A percentile compares a stretch with the other conserved stretches of the same genome.
Conservation (phyloP, 2,329 filamentous ascomycete genomes). For the Pseudogymnoascus sp. region DNA sequence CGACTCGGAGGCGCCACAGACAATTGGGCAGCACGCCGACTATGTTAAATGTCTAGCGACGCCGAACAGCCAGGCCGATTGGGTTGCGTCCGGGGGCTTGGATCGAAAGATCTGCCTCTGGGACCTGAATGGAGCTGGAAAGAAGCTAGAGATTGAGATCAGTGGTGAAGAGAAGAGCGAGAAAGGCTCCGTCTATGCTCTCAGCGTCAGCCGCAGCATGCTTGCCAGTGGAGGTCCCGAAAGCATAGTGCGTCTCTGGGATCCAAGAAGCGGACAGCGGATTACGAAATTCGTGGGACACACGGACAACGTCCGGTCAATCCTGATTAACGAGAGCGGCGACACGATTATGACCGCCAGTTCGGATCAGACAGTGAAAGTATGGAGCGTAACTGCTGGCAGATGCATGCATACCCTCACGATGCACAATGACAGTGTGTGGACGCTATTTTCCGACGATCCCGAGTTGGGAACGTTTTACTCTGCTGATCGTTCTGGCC, state of each 20-base stretch:
- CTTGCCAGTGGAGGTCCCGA: conserved; percentile 91
- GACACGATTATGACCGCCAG: conserved; percentile 91
- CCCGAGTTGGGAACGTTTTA: conserved; percentile 85
- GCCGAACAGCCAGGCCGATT: conserved; percentile 60
- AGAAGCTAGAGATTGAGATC: conserved; percentile 79
- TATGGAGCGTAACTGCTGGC: conserved; percentile 93
- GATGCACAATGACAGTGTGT: conserved; percentile 98
- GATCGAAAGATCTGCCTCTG: conserved; percentile 88
- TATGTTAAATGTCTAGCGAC: conserved; percentile 93
- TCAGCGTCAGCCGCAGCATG: conserved; percentile 70
- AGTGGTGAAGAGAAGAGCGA: conserved; percentile 73
- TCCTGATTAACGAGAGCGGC: conserved; percentile 79
- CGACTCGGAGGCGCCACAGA: conserved; percentile 56
- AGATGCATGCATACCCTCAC: conserved; percentile 96
- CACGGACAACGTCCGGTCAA: conserved; percentile 86
- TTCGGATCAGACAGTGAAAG: conserved; percentile 93
- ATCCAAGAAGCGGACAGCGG: conserved; percentile 76
- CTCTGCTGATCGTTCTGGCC: conserved; percentile 81
- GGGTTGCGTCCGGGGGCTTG: conserved; percentile 89
- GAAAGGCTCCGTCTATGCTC: conserved; percentile 91
- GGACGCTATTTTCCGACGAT: conserved; percentile 86
- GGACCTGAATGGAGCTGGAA: conserved; percentile 82
- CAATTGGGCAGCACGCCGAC: conserved; percentile 87
- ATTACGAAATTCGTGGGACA: conserved; percentile 97
- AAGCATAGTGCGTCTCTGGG: conserved; percentile 86